Conservation (phyloP, 768 basidiomycete species). For the Rhizopogon rudus region DNA sequence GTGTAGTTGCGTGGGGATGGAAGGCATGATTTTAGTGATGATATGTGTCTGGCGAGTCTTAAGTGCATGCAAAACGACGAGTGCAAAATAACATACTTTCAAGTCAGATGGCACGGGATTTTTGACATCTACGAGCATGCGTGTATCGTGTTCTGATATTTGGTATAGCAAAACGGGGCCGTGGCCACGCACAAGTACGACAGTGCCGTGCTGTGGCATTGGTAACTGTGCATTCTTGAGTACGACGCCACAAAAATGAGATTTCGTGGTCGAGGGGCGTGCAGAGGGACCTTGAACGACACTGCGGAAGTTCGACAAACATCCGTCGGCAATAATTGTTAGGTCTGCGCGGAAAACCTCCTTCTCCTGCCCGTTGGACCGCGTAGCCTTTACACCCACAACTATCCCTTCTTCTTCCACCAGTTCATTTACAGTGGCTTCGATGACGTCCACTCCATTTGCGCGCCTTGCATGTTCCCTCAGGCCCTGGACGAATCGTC, state of each 20-base stretch:
- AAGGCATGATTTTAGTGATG: constrained; percentile 65
- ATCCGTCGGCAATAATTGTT: constrained; percentile 90
- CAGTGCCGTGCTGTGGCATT: constrained; percentile 77
- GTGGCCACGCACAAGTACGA: constrained; percentile 69
- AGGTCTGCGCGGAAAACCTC: constrained; percentile 67
- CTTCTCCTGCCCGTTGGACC: constrained; percentile 32
- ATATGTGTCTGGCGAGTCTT: constrained; percentile 53
- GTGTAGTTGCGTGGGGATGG: constrained; percentile 73
- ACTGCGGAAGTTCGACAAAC: constrained; percentile 87
- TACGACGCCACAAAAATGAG: constrained; percentile 83
- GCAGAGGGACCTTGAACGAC: constrained; percentile 52
- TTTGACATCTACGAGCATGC: constrained; percentile 91
- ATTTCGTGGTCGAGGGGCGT: constrained; percentile 51
- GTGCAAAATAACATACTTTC: constrained; percentile 41
- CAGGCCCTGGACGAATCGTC: constrained; percentile 78
- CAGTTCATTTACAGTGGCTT: constrained; percentile 79
- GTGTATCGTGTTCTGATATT: constrained; percentile 82
- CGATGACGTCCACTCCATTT: constrained; percentile 70
- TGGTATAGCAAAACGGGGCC: constrained; percentile 95
- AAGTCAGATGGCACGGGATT: constrained; percentile 77
- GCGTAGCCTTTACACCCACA: constrained; percentile 62
- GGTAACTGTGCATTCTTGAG: constrained; percentile 74
- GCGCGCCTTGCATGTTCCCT: constrained; percentile 60
- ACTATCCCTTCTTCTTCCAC: constrained; percentile 57
- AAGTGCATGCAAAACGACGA: constrained; percentile 1